These are phyloP conservation scores for Turritis glabra DNA, from an alignment of 345 rosid genomes.

Conservation along the genomic window DNA sequence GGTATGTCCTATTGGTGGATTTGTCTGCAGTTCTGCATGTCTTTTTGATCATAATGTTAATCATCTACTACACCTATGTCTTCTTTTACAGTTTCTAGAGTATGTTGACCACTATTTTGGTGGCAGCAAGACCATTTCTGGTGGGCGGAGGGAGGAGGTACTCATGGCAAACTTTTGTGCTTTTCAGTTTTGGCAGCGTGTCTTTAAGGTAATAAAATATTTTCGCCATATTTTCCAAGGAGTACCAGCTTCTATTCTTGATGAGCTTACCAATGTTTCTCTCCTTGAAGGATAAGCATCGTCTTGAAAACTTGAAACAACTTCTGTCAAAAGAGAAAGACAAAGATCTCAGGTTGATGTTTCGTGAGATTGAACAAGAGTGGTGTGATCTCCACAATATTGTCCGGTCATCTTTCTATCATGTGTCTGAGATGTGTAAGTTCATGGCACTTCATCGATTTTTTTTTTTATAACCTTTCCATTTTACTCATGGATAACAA, in stretches of 20 bases:
- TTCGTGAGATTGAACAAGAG: constrained; percentile 70
- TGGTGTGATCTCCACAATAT: constrained; percentile 90
- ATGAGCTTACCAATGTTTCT: constrained; percentile 31
- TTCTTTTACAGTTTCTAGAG: constrained; percentile 58
- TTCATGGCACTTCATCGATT: constrained; percentile 19
- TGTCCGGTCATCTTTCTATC: constrained; percentile 66
- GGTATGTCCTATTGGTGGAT: constrained; percentile 52
- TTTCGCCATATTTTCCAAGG: constrained; percentile 12
- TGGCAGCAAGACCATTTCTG: constrained; percentile 43
- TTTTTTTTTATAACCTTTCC: constrained; percentile 15
- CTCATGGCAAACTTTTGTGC: constrained; percentile 76
- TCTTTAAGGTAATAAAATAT: constrained; percentile 59
- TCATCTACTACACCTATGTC: constrained; percentile 29
- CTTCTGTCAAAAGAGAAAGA: constrained; percentile 42
- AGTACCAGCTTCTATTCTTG: constrained; percentile 6
- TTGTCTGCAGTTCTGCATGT: constrained; percentile 15
- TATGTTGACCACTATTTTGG: constrained; percentile 52
- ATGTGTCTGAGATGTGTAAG: constrained; percentile 80
- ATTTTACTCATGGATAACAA: background rate
- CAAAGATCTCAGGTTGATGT: constrained; percentile 40
- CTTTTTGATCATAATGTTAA: constrained; percentile 27
- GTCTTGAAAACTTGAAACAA: constrained; percentile 62
- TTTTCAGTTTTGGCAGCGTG: constrained; percentile 85
- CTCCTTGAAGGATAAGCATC: constrained; percentile 68
- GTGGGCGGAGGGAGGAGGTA: constrained; percentile 61